phyloP scores from a whole-genome alignment of 2,329 filamentous ascomycete genomes.

The Venturia aucupariae region DNA sequence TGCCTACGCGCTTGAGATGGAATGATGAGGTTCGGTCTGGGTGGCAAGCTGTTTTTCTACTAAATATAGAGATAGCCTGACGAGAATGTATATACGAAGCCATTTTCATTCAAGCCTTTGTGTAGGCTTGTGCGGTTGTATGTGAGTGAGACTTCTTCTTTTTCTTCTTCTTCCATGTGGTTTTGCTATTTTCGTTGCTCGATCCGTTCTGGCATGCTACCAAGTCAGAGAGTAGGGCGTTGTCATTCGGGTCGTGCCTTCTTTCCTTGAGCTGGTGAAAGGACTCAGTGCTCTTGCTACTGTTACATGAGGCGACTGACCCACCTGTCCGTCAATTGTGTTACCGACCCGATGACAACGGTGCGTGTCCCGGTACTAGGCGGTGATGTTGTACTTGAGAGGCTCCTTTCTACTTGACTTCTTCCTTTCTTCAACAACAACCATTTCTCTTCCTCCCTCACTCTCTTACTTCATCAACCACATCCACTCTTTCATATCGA shows the following conservation, averaged over 20 bases:
- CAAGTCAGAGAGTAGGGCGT: too few species aligned
- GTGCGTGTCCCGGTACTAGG: too few species aligned
- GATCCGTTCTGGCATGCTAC: too few species aligned
- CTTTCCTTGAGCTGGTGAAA: not conserved
- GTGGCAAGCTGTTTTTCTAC: not conserved
- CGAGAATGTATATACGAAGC: not conserved
- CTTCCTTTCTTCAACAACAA: not conserved
- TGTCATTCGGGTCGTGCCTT: not conserved
- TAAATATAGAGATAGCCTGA: not conserved
- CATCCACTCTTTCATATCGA: not conserved
- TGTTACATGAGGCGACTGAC: not conserved
- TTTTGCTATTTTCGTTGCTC: too few species aligned
- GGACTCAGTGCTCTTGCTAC: not conserved
- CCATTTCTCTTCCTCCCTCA: not conserved
- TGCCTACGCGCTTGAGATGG: not conserved
- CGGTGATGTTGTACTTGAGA: too few species aligned
- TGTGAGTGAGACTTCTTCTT: not conserved
- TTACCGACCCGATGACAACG: too few species aligned
- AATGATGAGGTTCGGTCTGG: not conserved
- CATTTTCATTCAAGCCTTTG: not conserved
- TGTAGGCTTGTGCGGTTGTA: not conserved
- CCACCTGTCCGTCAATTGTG: not conserved
- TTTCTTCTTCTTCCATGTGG: too few species aligned
- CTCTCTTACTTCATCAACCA: not conserved
- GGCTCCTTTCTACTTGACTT: not conserved